phyloP scores from a whole-genome alignment of 345 rosid species.

The Triadica sebifera region DNA sequence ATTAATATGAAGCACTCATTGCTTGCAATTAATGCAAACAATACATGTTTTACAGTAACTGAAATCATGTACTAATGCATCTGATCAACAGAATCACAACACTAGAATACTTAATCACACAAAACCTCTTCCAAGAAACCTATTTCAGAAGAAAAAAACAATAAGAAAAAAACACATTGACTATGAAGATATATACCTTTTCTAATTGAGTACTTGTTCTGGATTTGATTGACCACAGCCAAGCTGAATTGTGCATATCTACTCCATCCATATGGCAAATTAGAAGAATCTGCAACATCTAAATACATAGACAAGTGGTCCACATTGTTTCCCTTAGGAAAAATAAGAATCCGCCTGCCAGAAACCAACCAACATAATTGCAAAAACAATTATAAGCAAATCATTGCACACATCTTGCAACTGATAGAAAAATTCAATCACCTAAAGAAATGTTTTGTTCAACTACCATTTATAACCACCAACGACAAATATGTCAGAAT shows the following conservation, averaged over 20 bases:
- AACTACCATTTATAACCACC: conserved; percentile 90
- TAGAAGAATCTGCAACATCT: conserved; percentile 85
- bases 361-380: conserved; percentile 15
- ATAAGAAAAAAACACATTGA: neutral
- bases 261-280: conserved; percentile 90
- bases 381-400: neutral
- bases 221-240: conserved; percentile 78
- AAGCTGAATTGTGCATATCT: conserved; percentile 90
- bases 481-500: conserved; percentile 70
- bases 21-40: neutral
- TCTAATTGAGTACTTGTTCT: conserved; percentile 66
- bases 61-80: neutral
- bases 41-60: neutral
- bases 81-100: neutral
- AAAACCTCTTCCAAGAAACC: neutral
- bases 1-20: neutral
- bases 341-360: conserved; percentile 82
- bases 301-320: conserved; percentile 82
- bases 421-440: neutral
- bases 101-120: neutral
- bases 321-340: conserved; percentile 90
- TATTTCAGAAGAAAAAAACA: neutral
- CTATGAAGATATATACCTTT: conserved; percentile 49
- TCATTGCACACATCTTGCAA: neutral
- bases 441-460: neutral